These are phyloP conservation scores for Xylariales sp. DNA, from an alignment of 2,329 filamentous ascomycete species.

Conservation along the genomic window DNA sequence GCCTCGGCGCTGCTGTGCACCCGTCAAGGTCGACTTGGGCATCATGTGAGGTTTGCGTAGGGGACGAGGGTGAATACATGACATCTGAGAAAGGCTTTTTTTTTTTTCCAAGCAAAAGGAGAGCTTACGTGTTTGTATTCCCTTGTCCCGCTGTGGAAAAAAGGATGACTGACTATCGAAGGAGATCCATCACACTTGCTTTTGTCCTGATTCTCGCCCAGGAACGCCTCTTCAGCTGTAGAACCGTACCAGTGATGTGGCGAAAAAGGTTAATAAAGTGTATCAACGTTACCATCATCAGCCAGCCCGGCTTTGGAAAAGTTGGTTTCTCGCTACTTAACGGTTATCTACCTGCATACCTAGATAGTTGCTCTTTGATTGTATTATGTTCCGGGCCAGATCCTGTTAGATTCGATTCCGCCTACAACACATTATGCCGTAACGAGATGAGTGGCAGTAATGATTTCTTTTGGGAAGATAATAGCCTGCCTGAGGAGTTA, in stretches of 20 bases:
- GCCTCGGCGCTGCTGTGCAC: conserved; percentile 27
- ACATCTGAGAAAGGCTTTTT: neutral
- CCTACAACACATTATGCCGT: no score
- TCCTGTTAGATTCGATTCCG: neutral
- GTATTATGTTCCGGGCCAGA: neutral
- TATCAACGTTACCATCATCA: conserved; percentile 15
- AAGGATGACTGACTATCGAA: neutral
- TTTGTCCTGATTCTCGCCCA: conserved; percentile 21
- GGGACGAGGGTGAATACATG: conserved; percentile 2
- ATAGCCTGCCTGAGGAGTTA: neutral
- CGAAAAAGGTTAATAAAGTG: neutral
- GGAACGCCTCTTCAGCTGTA: conserved; percentile 5
- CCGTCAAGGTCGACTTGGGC: conserved; percentile 16
- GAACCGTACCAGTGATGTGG: neutral
- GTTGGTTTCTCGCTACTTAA: conserved; percentile 6
- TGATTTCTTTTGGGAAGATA: no score
- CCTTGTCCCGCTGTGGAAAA: neutral
- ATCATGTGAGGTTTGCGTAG: conserved; percentile 18
- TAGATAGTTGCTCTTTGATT: neutral
- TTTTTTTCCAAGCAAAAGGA: neutral
- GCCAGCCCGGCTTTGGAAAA: conserved; percentile 6
- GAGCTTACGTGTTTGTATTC: conserved; percentile 4
- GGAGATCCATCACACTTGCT: conserved; percentile 1
- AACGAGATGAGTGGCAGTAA: neutral
- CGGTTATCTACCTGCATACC: conserved; percentile 19